A percentile compares a stretch with the other conserved stretches of the same genome.
These are phyloP conservation scores for Coriolopsis trogii DNA, from an alignment of 1,284 basidiomycete species.

Conservation along the genomic window DNA sequence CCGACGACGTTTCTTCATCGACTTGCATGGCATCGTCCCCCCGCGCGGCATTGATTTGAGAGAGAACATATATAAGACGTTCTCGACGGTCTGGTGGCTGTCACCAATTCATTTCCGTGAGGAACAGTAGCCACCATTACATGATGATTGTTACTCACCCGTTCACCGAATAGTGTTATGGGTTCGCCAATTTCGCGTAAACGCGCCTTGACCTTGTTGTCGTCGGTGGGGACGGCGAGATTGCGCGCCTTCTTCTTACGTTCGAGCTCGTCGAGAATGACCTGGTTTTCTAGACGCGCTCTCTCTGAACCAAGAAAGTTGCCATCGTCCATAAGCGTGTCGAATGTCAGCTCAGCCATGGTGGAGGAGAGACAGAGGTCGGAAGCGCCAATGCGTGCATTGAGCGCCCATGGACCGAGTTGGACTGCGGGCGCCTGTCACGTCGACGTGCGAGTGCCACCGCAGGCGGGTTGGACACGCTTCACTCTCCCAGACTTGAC, in stretches of 20 bases:
- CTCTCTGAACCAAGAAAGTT: slow-evolving; percentile 73
- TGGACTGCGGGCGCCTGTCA: slow-evolving; percentile 1
- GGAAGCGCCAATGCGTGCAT: too few relatives aligned
- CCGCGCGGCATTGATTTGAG: slow-evolving; percentile 83
- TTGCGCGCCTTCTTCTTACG: slow-evolving; percentile 92
- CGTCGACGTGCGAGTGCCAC: neutral
- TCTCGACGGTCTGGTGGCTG: slow-evolving; percentile 89
- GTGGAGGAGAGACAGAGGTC: slow-evolving; percentile 20
- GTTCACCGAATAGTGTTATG: slow-evolving; percentile 96
- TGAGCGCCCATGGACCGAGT: neutral
- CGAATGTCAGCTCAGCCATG: slow-evolving; percentile 75
- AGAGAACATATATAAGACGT: slow-evolving; percentile 90
- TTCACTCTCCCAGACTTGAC: slow-evolving; percentile 7
- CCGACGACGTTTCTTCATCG: slow-evolving; percentile 67
- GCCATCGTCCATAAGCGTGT: slow-evolving; percentile 75
- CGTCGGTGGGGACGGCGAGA: slow-evolving; percentile 96
- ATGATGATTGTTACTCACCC: slow-evolving; percentile 55
- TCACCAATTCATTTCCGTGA: slow-evolving; percentile 21
- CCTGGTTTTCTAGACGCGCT: slow-evolving; percentile 76
- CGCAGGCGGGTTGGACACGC: neutral
- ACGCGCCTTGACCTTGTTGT: slow-evolving; percentile 86
- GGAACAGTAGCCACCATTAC: neutral
- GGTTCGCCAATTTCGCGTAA: slow-evolving; percentile 94
- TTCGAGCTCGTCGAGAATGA: slow-evolving; percentile 90
- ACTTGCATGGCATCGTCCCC: slow-evolving; percentile 74